Conservation (phyloP, 2,329 filamentous ascomycete species). For the Anisogramma anomala region DNA sequence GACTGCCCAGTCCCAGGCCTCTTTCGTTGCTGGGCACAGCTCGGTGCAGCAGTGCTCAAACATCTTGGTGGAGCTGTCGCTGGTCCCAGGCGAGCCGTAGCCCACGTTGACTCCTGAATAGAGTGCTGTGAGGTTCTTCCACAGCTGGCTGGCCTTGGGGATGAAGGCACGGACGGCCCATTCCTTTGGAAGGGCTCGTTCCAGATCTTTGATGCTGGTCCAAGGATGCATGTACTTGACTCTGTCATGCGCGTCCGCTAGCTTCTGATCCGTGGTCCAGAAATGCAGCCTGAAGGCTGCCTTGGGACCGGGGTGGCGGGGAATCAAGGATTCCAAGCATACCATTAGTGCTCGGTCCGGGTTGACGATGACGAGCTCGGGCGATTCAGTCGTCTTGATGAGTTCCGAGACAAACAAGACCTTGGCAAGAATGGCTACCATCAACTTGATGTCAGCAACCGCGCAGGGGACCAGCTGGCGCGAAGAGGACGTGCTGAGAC, state of each 20-base stretch:
- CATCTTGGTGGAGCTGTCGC: constrained; percentile 3
- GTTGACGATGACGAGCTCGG: constrained; percentile 22
- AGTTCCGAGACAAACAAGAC: background rate
- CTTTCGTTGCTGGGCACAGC: too few relatives aligned
- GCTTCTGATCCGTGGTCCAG: constrained; percentile 16
- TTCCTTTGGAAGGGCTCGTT: constrained; percentile 18
- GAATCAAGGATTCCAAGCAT: too few relatives aligned
- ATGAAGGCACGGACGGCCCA: constrained; percentile 25
- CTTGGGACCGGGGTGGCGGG: too few relatives aligned
- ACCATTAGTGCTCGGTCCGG: too few relatives aligned
- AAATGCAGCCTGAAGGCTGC: constrained; percentile 15
- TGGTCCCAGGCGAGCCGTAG: constrained; percentile 2
- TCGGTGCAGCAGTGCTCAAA: background rate
- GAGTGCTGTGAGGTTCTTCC: constrained; percentile 4
- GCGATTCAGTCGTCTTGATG: background rate
- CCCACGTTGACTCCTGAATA: constrained; percentile 19
- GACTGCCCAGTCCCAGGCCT: too few relatives aligned
- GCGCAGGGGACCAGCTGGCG: background rate
- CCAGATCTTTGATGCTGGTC: constrained; percentile 18
- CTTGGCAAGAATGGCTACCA: background rate
- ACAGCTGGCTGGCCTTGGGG: constrained; percentile 19
- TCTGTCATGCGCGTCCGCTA: background rate
- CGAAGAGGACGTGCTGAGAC: background rate
- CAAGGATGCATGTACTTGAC: constrained; percentile 6
- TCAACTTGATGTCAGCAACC: background rate